These are phyloP conservation scores for Stylosanthes scabra DNA, from an alignment of 331 rosid genomes.

Conservation along the genomic window DNA sequence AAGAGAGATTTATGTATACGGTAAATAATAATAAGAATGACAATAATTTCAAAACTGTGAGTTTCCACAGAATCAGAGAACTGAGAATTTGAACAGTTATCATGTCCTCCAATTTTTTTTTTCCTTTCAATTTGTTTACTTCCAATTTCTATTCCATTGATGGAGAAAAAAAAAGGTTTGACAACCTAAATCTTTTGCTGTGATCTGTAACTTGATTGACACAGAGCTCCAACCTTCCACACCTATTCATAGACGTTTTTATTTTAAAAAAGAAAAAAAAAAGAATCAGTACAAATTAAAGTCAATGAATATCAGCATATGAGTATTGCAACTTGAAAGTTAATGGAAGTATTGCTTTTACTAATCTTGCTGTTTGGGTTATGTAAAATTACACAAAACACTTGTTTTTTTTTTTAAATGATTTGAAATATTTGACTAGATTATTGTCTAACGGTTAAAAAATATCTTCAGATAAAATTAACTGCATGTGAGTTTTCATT, in stretches of 20 bases:
- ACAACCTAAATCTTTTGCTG: slow-evolving; percentile 25
- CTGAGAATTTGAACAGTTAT: slow-evolving; percentile 15
- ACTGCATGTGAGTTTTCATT: too few relatives aligned
- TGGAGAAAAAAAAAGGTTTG: slow-evolving; percentile 1
- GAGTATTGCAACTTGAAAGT: neutral
- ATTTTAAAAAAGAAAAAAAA: too few relatives aligned
- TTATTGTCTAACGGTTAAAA: too few relatives aligned
- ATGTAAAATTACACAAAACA: too few relatives aligned
- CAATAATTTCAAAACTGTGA: slow-evolving; percentile 34
- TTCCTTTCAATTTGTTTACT: slow-evolving; percentile 4
- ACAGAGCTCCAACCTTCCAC: slow-evolving; percentile 39
- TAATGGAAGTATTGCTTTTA: neutral
- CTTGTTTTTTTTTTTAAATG: too few relatives aligned
- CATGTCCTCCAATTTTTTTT: neutral
- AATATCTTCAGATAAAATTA: too few relatives aligned
- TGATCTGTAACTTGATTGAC: neutral
- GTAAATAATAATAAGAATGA: neutral
- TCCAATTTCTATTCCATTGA: too few relatives aligned
- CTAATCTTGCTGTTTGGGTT: too few relatives aligned
- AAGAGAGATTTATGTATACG: neutral
- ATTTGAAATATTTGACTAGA: too few relatives aligned
- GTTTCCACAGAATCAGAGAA: neutral
- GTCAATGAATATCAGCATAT: slow-evolving; percentile 9
- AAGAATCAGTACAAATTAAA: too few relatives aligned
- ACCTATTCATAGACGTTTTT: neutral